phyloP scores from a whole-genome alignment of 805 yeast species.

The Metschnikowia drakensbergensis region DNA sequence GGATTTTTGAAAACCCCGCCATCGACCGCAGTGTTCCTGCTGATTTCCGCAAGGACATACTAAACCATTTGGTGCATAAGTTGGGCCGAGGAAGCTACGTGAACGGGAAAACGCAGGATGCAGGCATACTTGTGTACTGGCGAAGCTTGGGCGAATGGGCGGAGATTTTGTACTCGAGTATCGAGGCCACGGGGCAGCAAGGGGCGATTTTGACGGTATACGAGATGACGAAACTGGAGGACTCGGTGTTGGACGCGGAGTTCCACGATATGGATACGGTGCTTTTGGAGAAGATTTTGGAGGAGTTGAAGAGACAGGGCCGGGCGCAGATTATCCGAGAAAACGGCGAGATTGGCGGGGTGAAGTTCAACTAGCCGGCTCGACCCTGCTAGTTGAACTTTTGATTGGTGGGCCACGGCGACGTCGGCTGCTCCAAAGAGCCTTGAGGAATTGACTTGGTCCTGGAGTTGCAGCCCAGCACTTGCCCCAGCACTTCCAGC shows the following conservation, averaged over 20 bases:
- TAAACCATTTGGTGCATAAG: conserved; percentile 51
- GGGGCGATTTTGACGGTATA: conserved; percentile 77
- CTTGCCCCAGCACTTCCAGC: too few species aligned
- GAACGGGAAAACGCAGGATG: conserved; percentile 49
- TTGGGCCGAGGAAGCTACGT: conserved; percentile 54
- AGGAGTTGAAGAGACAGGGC: conserved; percentile 58
- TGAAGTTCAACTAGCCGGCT: conserved; percentile 52
- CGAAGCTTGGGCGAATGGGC: conserved; percentile 52
- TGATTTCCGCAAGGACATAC: conserved; percentile 53
- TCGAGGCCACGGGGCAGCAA: conserved; percentile 72
- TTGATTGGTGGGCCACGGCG: too few species aligned
- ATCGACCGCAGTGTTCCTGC: conserved; percentile 53
- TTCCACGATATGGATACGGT: conserved; percentile 60
- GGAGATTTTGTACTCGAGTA: conserved; percentile 28
- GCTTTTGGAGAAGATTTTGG: conserved; percentile 52
- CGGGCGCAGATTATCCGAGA: conserved; percentile 72
- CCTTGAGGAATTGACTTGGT: too few species aligned
- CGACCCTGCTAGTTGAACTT: too few species aligned
- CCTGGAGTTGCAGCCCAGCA: too few species aligned
- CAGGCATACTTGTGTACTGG: conserved; percentile 61
- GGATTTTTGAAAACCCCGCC: conserved; percentile 48
- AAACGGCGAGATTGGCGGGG: conserved; percentile 64
- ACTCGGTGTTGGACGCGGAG: conserved; percentile 50
- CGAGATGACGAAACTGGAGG: conserved; percentile 61
- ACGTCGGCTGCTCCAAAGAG: too few species aligned